Evolutionary conservation across 306 rosid species (phyloP).

Genomic region (Phaseolus lunatus): DNA sequence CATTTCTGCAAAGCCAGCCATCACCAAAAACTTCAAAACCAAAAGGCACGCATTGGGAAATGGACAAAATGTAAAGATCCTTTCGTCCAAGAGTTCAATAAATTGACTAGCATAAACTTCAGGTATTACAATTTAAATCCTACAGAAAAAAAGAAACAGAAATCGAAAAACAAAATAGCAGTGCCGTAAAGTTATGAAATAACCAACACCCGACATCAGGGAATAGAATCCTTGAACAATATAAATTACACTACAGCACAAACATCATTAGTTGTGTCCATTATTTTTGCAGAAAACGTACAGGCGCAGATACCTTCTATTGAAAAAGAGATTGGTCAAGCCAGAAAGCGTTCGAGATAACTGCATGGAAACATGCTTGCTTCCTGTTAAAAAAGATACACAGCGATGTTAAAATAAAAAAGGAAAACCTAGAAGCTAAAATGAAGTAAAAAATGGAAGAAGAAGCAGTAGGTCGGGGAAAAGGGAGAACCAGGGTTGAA

Average conservation of each 20-base stretch:
- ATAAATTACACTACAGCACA: neutral
- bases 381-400: conserved; percentile 50
- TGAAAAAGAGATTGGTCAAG: conserved; percentile 73
- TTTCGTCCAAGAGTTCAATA: conserved; percentile 14
- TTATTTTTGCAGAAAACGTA: neutral
- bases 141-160: neutral
- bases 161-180: neutral
- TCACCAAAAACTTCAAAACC: conserved; percentile 29
- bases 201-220: neutral
- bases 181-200: conserved; percentile 1
- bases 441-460: neutral
- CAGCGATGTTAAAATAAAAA: neutral
- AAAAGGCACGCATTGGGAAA: neutral
- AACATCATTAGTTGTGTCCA: neutral
- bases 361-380: conserved; percentile 74
- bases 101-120: neutral
- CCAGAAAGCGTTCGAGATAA: conserved; percentile 76
- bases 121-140: neutral
- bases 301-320: conserved; percentile 64
- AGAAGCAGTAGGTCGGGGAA: neutral
- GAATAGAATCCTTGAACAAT: neutral
- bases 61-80: neutral
- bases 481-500: conserved; percentile 56
- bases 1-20: conserved; percentile 59
- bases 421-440: neutral